A percentile compares a stretch with the other conserved stretches of the same genome.
These are phyloP conservation scores for Gossypium turneri DNA, from an alignment of 345 rosid species.

Conservation along the genomic window DNA sequence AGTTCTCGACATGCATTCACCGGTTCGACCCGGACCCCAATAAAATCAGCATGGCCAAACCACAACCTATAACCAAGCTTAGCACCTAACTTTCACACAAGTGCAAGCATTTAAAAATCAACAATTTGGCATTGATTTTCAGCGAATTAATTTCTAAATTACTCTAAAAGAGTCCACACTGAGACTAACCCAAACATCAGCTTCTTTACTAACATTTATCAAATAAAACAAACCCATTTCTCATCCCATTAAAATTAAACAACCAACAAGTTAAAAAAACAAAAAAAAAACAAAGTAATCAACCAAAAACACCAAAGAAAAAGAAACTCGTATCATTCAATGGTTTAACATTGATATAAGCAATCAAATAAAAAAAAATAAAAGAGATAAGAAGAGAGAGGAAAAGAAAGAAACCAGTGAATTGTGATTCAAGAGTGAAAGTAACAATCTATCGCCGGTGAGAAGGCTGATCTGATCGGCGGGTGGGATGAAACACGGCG, in stretches of 20 bases:
- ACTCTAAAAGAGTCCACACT: not conserved
- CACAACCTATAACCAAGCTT: not conserved
- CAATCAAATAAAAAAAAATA: not conserved
- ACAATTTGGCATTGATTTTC: not conserved
- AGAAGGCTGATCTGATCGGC: constrained; percentile 1
- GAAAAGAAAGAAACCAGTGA: constrained; percentile 2
- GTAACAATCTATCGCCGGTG: constrained; percentile 1
- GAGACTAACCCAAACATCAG: not conserved
- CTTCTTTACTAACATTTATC: constrained; percentile 9
- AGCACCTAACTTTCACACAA: not conserved
- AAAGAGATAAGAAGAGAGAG: not conserved
- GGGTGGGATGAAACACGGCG: not conserved
- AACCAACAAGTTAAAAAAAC: not conserved
- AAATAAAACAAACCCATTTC: constrained; percentile 2
- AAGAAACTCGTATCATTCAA: not conserved
- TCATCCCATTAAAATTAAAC: not conserved
- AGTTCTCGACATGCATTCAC: not conserved
- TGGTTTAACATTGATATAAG: not conserved
- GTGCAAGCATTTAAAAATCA: not conserved
- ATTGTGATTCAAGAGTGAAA: not conserved
- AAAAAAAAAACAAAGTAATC: not conserved
- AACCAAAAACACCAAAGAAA: not conserved
- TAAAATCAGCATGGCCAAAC: not conserved
- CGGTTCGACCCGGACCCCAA: not conserved
- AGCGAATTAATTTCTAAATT: not conserved